Base-by-base conservation (phyloP, 305 asterid genomes). In the Galium porrigens region DNA sequence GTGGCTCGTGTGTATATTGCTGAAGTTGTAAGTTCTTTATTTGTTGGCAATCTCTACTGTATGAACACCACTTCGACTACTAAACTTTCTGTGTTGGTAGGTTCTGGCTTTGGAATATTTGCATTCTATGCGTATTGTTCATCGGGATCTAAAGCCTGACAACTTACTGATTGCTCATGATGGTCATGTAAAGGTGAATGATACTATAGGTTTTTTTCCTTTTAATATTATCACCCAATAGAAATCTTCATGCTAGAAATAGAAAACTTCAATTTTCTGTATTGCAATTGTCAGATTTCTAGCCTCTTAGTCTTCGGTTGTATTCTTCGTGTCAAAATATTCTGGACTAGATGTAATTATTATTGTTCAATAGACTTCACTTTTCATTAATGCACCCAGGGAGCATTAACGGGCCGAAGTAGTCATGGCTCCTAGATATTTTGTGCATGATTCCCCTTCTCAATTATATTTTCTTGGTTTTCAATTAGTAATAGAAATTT, bases 111-210 rank as follows among this genome's bases (percentile, higher is more conserved):
- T 90, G 95, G 99, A 94, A 76, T 94, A 94, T 82, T 70, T 94
- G 80, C 97, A 94, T 78, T 90, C 97, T 30, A 80, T 88, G 62
- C 85, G 83, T n/a, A 95, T 94, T 78, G 99, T 94, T 73, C 99
- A 94, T 81, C 97, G 99, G 67, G 97, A 94, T 83, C 79, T 94
- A 72, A 94, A 94, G 85, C 99, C 99, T 54, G 99, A 94, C 84
- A 94, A 94, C 79, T 77, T 94, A 87, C 80, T 94, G 79, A 94
- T 94, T 78, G 99, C 99, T 6, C 97, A 86, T 78, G 99, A 94
- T 77, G 99, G 99, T 67, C 99, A 94, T 73, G 81, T 94, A 69
- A 94, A 94, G 99, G 99, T 94, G 73, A 66, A 58, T 63, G 59
- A 61, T 32, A 9, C 9, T 42, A 11, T 67, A 15, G 30, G 29